phyloP scores from a whole-genome alignment of 2,329 filamentous ascomycete species.

The Endothia cerciana region DNA sequence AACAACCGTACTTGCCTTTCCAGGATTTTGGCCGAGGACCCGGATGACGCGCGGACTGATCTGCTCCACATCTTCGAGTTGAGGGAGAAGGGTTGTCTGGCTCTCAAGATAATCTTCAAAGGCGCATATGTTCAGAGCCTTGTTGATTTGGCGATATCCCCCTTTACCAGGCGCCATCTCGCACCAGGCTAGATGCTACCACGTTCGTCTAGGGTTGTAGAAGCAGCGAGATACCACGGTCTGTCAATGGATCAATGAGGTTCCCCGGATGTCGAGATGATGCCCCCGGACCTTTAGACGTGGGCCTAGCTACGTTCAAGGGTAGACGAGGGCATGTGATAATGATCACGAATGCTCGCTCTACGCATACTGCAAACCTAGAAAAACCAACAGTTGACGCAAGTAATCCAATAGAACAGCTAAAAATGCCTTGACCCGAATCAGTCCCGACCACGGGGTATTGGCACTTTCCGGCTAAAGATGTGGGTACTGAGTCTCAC shows the following conservation, averaged over 20 bases:
- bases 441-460: neutral
- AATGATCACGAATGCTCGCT: no score
- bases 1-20: slow-evolving; percentile 39
- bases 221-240: neutral
- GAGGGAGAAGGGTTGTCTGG: slow-evolving; percentile 43
- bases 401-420: neutral
- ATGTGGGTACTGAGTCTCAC: neutral
- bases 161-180: slow-evolving; percentile 29
- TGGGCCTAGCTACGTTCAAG: no score
- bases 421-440: neutral
- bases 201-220: neutral
- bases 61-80: slow-evolving; percentile 40
- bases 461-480: neutral
- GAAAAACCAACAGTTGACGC: neutral
- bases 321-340: no score
- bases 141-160: slow-evolving; percentile 52
- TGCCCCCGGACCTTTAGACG: no score
- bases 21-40: slow-evolving; percentile 48
- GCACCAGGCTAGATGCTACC: neutral
- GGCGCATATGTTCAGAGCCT: slow-evolving; percentile 48
- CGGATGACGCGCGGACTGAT: slow-evolving; percentile 47
- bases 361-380: neutral
- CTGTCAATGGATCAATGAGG: neutral
- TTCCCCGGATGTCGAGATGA: no score
- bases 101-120: slow-evolving; percentile 52